These are phyloP conservation scores for Lenzites betulinus DNA, from an alignment of 768 basidiomycete genomes.

Conservation along the genomic window DNA sequence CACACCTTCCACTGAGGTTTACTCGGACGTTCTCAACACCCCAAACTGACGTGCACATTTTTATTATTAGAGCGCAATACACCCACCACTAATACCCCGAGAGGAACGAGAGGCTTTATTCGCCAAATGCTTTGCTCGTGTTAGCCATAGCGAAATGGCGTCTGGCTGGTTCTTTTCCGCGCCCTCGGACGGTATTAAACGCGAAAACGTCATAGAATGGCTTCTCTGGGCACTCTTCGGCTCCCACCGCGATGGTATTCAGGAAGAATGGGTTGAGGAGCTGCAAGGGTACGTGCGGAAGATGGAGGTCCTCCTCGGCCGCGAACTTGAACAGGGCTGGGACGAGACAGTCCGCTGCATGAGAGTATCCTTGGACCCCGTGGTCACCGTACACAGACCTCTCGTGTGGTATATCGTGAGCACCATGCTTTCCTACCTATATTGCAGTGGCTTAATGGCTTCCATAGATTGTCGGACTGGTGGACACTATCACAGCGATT, in stretches of 20 bases:
- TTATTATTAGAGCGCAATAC: constrained; percentile 28
- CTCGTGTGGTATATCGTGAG: constrained; percentile 65
- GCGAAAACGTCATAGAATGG: constrained; percentile 59
- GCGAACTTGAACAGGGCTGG: constrained; percentile 43
- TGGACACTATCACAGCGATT: constrained; percentile 48
- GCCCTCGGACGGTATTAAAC: constrained; percentile 34
- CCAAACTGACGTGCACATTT: neutral
- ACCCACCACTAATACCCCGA: constrained; percentile 42
- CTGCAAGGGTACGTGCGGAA: constrained; percentile 46
- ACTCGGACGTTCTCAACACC: too few relatives aligned
- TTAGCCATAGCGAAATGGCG: constrained; percentile 30
- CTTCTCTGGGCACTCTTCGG: constrained; percentile 67
- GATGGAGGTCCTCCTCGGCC: constrained; percentile 45
- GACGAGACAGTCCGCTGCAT: constrained; percentile 44
- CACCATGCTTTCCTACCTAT: constrained; percentile 4
- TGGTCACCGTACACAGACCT: constrained; percentile 56
- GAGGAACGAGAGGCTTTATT: constrained; percentile 51
- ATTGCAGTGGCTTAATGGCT: too few relatives aligned
- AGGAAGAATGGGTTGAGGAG: constrained; percentile 51
- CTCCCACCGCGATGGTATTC: constrained; percentile 33
- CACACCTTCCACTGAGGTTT: too few relatives aligned
- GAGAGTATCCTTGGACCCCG: constrained; percentile 57
- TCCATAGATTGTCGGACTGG: constrained; percentile 51
- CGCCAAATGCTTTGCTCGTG: constrained; percentile 42
- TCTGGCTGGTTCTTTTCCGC: constrained; percentile 56